Evolutionary conservation across 495 filamentous ascomycete genomes (phyloP).

Genomic region (Aspergillus nidulans): DNA sequence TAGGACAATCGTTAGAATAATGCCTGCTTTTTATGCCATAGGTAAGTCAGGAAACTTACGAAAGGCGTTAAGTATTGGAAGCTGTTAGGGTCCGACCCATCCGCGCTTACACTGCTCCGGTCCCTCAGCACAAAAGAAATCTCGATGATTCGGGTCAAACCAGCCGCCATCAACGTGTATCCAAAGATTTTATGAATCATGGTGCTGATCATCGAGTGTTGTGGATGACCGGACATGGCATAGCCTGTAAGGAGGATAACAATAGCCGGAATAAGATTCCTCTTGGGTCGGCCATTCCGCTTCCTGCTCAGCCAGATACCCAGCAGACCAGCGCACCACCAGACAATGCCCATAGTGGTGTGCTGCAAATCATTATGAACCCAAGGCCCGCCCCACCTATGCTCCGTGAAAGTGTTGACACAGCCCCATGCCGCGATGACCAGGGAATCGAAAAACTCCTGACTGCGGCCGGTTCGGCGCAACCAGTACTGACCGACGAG

Average conservation of each 20-base stretch:
- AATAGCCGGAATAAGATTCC: conserved; percentile 88
- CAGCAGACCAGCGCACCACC: conserved; percentile 90
- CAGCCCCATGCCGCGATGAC: conserved; percentile 93
- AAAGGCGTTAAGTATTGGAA: conserved; percentile 92
- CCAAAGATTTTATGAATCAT: conserved; percentile 92
- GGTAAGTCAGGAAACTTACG: conserved; percentile 50
- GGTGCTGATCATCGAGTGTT: conserved; percentile 74
- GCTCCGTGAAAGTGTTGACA: conserved; percentile 97
- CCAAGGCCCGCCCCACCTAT: conserved; percentile 87
- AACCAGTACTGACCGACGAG: conserved; percentile 88
- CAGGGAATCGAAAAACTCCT: conserved; percentile 94
- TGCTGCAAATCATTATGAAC: conserved; percentile 96
- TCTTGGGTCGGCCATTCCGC: conserved; percentile 76
- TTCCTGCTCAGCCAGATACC: conserved; percentile 88
- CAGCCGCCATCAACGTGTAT: conserved; percentile 91
- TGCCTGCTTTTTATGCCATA: background rate
- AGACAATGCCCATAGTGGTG: conserved; percentile 94
- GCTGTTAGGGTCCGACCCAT: conserved; percentile 67
- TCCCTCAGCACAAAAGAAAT: conserved; percentile 84
- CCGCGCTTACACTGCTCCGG: conserved; percentile 49
- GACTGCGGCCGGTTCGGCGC: conserved; percentile 74
- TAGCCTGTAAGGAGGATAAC: conserved; percentile 92
- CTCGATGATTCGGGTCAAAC: conserved; percentile 79
- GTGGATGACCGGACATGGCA: conserved; percentile 87
- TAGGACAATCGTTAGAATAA: conserved; percentile 11